phyloP scores from a whole-genome alignment of 805 yeast genomes.

The Metschnikowia arizonensis region DNA sequence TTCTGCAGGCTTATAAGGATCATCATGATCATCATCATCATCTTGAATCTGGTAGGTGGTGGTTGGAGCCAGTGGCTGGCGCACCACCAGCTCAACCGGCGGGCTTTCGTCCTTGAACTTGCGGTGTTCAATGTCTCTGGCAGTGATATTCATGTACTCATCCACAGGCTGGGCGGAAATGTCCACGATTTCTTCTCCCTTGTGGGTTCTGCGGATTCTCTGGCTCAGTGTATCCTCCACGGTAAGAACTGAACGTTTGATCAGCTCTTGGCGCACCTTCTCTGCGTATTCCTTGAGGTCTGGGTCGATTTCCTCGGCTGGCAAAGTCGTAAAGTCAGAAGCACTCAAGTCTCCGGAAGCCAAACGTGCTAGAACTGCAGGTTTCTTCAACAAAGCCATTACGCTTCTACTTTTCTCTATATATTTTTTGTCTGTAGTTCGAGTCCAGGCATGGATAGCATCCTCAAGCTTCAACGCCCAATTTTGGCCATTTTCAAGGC shows the following conservation, averaged over 20 bases:
- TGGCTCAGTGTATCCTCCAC: conserved; percentile 50
- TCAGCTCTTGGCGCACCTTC: conserved; percentile 63
- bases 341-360: conserved; percentile 51
- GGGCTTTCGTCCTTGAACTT: conserved; percentile 23
- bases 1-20: neutral
- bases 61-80: neutral
- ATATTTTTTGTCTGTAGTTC: conserved; percentile 41
- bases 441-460: conserved; percentile 39
- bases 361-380: conserved; percentile 53
- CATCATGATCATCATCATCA: conserved; percentile 21
- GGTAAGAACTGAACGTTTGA: conserved; percentile 64
- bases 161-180: conserved; percentile 23
- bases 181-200: conserved; percentile 82
- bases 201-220: conserved; percentile 73
- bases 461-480: conserved; percentile 53
- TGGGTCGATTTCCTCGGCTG: conserved; percentile 77
- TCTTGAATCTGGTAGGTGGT: conserved; percentile 19
- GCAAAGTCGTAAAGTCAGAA: conserved; percentile 55
- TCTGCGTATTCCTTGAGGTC: conserved; percentile 69
- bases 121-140: conserved; percentile 37
- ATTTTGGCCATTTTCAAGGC: conserved; percentile 33
- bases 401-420: conserved; percentile 66
- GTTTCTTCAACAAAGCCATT: conserved; percentile 60
- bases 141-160: conserved; percentile 28
- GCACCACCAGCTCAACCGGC: neutral